These are phyloP conservation scores for Vigna angularis DNA, from an alignment of 306 rosid species.

Conservation along the genomic window DNA sequence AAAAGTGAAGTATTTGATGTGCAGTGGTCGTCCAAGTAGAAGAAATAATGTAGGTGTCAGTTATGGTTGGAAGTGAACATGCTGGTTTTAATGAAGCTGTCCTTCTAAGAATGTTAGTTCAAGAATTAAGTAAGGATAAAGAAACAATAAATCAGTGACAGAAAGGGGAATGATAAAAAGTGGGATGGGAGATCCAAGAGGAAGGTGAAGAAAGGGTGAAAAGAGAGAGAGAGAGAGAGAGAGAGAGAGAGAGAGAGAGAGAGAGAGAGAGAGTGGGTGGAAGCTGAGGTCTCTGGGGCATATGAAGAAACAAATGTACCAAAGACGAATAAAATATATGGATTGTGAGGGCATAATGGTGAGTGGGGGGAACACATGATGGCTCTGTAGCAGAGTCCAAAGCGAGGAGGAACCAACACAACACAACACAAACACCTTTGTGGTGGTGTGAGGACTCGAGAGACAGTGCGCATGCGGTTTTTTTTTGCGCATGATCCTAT, in stretches of 20 bases:
- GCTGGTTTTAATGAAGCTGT: slow-evolving; percentile 69
- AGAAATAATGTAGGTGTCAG: slow-evolving; percentile 48
- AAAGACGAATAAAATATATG: slow-evolving; percentile 26
- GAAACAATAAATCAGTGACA: slow-evolving; percentile 53
- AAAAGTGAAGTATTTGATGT: slow-evolving; percentile 11
- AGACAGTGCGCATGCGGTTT: slow-evolving; percentile 54
- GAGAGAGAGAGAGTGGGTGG: slow-evolving; percentile 5
- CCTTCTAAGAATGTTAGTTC: slow-evolving; percentile 53
- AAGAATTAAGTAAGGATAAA: slow-evolving; percentile 38
- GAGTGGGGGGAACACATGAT: slow-evolving; percentile 49
- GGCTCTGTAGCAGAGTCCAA: slow-evolving; percentile 41
- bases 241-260: slow-evolving; percentile 38
- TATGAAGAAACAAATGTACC: slow-evolving; percentile 9
- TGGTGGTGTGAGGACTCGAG: not conserved
- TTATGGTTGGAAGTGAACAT: slow-evolving; percentile 54
- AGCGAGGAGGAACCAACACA: not conserved
- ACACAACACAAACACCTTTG: not conserved
- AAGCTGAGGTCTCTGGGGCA: not conserved
- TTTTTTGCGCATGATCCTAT: slow-evolving; percentile 78
- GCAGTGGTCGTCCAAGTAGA: slow-evolving; percentile 30
- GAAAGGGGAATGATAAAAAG: slow-evolving; percentile 50
- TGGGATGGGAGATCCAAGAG: slow-evolving; percentile 69
- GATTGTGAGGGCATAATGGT: not conserved
- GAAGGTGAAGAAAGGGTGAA: slow-evolving; percentile 27
- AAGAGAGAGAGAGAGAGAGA: slow-evolving; percentile 45